Evolutionary conservation across 2,329 filamentous ascomycete species (phyloP).

Genomic region (Sclerotiophoma versabilis): DNA sequence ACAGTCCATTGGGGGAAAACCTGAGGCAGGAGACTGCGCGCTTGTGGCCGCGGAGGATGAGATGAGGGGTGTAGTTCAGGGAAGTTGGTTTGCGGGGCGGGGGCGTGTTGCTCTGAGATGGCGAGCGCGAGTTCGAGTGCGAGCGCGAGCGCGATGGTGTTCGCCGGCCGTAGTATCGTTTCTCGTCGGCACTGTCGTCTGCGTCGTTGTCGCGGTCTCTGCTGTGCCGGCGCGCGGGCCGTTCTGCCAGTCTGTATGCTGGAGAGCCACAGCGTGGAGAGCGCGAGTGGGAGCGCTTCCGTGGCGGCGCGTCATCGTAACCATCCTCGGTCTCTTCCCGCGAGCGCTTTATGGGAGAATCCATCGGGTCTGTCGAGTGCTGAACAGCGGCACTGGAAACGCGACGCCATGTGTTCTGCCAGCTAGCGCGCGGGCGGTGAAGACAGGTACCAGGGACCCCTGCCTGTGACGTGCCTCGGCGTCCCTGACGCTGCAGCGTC

Average conservation of each 20-base stretch:
- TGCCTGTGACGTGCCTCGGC: constrained; percentile 17
- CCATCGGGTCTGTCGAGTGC: constrained; percentile 27
- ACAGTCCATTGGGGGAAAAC: constrained; percentile 88
- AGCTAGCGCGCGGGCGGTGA: constrained; percentile 21
- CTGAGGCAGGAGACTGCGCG: constrained; percentile 83
- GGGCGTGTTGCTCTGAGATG: constrained; percentile 39
- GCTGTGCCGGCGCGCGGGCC: constrained; percentile 46
- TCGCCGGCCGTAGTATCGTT: constrained; percentile 34
- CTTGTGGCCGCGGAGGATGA: constrained; percentile 78
- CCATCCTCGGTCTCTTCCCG: constrained; percentile 38
- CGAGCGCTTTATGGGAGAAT: constrained; percentile 33
- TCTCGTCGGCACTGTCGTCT: constrained; percentile 42
- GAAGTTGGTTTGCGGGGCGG: constrained; percentile 59
- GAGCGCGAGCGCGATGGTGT: constrained; percentile 31
- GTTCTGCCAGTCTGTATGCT: constrained; percentile 34
- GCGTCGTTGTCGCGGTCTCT: constrained; percentile 34
- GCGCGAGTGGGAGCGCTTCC: constrained; percentile 43
- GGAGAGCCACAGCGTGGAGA: constrained; percentile 33
- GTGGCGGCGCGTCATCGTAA: constrained; percentile 37
- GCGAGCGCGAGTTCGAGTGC: constrained; percentile 28
- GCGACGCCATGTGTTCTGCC: constrained; percentile 23
- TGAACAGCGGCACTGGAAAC: constrained; percentile 23
- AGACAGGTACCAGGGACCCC: constrained; percentile 11
- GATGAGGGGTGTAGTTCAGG: constrained; percentile 72
- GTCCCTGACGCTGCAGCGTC: constrained; percentile 24